A percentile compares a stretch with the other conserved stretches of the same genome.
Conservation (phyloP, 805 yeast species). For the Cyberlindnera amylophila region DNA sequence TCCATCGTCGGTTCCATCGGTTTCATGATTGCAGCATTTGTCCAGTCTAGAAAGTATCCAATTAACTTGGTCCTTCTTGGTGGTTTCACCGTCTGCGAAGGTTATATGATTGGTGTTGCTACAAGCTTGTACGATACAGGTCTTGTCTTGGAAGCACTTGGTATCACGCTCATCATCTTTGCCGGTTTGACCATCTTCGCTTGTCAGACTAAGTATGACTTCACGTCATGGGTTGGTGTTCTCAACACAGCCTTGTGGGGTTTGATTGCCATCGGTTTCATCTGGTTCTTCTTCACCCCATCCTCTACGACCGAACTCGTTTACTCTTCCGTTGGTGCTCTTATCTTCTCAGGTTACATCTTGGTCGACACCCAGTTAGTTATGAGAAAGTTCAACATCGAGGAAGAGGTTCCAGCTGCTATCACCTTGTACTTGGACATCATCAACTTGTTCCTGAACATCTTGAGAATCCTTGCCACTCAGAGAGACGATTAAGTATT, state of each 20-base stretch:
- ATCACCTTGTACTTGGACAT: conserved; percentile 77
- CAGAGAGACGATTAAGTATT: conserved; percentile 21
- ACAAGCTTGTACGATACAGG: conserved; percentile 60
- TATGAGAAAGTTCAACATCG: conserved; percentile 70
- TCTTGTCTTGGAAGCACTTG: conserved; percentile 65
- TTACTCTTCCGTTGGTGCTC: conserved; percentile 71
- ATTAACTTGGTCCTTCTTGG: conserved; percentile 55
- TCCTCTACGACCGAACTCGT: conserved; percentile 53
- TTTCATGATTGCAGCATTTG: conserved; percentile 57
- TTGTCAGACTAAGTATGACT: conserved; percentile 72
- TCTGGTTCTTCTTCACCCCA: conserved; percentile 54
- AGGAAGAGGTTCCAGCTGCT: conserved; percentile 82
- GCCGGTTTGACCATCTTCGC: conserved; percentile 77
- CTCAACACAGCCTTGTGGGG: conserved; percentile 57
- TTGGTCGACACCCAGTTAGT: conserved; percentile 79
- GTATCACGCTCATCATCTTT: conserved; percentile 66
- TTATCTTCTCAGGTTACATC: conserved; percentile 67
- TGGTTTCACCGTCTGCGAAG: conserved; percentile 71
- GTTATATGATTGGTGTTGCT: conserved; percentile 65
- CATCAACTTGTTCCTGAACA: conserved; percentile 72
- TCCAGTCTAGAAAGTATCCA: conserved; percentile 68
- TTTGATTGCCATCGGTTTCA: conserved; percentile 36
- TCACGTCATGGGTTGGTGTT: conserved; percentile 62
- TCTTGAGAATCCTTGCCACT: conserved; percentile 57
- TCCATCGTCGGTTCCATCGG: conserved; percentile 59